phyloP scores from a whole-genome alignment of 768 basidiomycete species.

The Mrakia hoshinonis region DNA sequence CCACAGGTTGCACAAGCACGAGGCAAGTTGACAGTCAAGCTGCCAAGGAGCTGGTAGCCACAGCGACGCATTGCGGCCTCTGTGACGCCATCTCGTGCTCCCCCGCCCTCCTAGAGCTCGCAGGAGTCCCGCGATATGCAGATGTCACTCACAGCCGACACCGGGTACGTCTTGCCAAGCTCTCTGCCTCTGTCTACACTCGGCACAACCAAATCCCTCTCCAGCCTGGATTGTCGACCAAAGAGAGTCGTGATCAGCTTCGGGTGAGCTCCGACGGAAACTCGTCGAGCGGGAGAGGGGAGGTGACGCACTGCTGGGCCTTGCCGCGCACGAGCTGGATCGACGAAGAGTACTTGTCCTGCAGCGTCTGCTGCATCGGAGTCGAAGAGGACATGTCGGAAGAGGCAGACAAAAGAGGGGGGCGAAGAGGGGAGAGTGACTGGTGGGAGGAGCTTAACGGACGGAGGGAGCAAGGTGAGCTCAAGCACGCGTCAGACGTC shows the following conservation, averaged over 20 bases:
- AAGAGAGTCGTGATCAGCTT: too few species aligned
- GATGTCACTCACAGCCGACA: neutral
- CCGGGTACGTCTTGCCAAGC: neutral
- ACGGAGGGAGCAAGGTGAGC: neutral
- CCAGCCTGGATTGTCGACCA: neutral
- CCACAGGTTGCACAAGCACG: too few species aligned
- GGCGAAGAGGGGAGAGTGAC: neutral
- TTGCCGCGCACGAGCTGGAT: neutral
- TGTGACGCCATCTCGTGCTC: too few species aligned
- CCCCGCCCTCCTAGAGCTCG: too few species aligned
- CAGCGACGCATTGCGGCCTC: too few species aligned
- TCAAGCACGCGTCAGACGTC: too few species aligned
- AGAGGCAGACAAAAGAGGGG: neutral
- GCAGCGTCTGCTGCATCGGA: neutral
- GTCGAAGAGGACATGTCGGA: neutral
- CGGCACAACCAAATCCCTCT: neutral
- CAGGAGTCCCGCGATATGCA: too few species aligned
- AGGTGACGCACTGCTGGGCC: constrained; percentile 2
- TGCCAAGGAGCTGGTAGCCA: too few species aligned
- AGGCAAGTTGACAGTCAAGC: too few species aligned
- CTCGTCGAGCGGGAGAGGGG: too few species aligned
- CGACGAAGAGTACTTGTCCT: neutral
- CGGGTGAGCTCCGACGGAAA: too few species aligned
- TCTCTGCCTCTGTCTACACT: constrained; percentile 8
- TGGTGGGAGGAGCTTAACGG: neutral